Evolutionary conservation across 805 yeast species (phyloP), one percentile per base, ranked within the genome.

Genomic region (Komagataella kurtzmanii): DNA sequence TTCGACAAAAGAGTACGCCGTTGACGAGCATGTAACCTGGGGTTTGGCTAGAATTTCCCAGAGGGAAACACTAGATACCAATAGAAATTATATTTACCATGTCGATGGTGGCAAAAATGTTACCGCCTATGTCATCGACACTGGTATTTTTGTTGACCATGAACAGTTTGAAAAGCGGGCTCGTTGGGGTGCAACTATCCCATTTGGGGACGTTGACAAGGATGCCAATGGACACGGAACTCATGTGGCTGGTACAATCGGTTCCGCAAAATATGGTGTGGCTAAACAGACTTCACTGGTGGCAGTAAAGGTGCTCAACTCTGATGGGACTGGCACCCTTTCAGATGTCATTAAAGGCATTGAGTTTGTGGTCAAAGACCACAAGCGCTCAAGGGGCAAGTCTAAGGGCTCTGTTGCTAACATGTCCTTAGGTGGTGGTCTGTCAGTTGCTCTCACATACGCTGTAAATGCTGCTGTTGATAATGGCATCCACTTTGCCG

Each of bases 201-300:
- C 88, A 0, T 30, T 10, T 14, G 40, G 40, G 6, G 79, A 80
- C 1, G 60, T 70, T 1, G 88, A 86, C 6, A 47, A 17, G 3
- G 52, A 59, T 3, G 97, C 89, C 62, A 67, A 67, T 58, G 97
- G 97, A 0, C 97, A 89, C 64, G 97, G 96, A 0, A 88, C 97
- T 1, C 96, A 89, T 65, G 95, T 90, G 48, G 95, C 97, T 0
- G 97, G 97, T 3, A 70, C 88, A 10, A 76, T 88, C 52, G 96
- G 91, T 0, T 86, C 96, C 1, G 72, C 67, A 51, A 77, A 81
- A 2, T 89, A 72, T 67, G 97, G 97, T 6, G 93, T 88, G 2
- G 88, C 96, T n/a, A 89, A 90, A 63, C 65, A 76, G 46, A 79
- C 77, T 10, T 70, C 71, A 6, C 61, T 89, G 7, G 70, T 85